Evolutionary conservation across 352 stramenopile species (phyloP), one percentile per base, ranked within the genome.

Genomic region (Detonula confervacea): DNA sequence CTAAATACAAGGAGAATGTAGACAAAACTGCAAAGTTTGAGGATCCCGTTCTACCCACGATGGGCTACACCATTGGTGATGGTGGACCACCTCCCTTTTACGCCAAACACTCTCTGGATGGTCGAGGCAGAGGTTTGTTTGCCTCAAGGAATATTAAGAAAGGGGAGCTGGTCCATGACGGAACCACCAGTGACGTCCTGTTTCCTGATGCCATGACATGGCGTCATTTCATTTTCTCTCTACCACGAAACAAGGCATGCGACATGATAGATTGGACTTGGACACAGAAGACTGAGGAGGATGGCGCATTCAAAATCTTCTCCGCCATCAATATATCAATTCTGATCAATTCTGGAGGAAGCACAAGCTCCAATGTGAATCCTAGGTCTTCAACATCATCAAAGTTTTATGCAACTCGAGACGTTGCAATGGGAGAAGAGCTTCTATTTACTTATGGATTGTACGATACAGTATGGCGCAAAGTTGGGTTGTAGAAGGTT

Each of bases 161-260:
- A 64, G 73, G 73, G 30, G 73, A 81, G 29, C 37, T 81, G 7
- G 44, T 81, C 27, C 73, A 81, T 30, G 47, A 76, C 54, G 73
- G 73, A 33, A 46, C 42, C 2, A 18, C 9, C 1, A 67, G 35
- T n/a, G 64, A 54, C 18, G 37, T 81, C 16, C 44, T 63, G 27
- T 81, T 67, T 35, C 55, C 37, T 8, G 22, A 70, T 56, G 73
- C 20, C 4, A 11, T 22, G 2, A 25, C 54, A 18, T 81, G 64
- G 64, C 55, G 54, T 49, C 3, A 39, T 1, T 81, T 66, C 54
- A 29, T 81, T 3, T 70, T 81, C 33, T 46, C 64, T 6, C 7
- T 75, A 2, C 59, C 51, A 52, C 20, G 51, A 12, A 22, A 55
- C 24, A 76, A 72, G 47, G 56, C 73, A 4, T 81, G 73, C 54